Evolutionary conservation across 2,329 filamentous ascomycete genomes (phyloP), one percentile per base, ranked within the genome.

Genomic region (Fusarium sp.): DNA sequence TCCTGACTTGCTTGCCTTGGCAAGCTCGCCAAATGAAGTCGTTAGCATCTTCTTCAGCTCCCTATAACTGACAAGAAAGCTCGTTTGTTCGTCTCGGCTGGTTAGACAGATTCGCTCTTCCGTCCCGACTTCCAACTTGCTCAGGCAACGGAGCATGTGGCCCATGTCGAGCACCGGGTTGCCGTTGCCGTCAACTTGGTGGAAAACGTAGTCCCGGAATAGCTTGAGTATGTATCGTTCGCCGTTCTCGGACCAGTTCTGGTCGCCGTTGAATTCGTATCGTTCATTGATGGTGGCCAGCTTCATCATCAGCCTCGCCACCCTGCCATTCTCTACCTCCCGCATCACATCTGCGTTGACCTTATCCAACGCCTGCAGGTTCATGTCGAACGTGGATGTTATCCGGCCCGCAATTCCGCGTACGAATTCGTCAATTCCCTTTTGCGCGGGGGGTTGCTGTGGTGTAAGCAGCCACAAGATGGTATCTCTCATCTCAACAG

Each of bases 141-240:
- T 98, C 76, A 99, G 84, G 80, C 93, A 96, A 30, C 89, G 90
- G 54, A 99, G 83, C 73, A 98, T 94, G 84, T 98, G 95, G 4
- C 93, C 96, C 67, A 98, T 86, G 80, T 98, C 94, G 6, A 97
- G 87, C 2, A 95, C 92, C 0, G 97, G 93, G 63, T 94, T 93
- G 16, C 95, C 95, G 67, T 94, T 91, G 34, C 90, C 89, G 81
- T 98, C 95, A 14, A 98, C 95, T 80, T 97, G 95, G 82, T 99
- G 97, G 84, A 98, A 99, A 45, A 98, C 94, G 78, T 97, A 98
- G 83, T 99, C 97, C 59, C 97, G 91, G 87, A 98, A 98, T 10
- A 99, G 89, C 84, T 98, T 98, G 74, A 99, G 87, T 81, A 94
- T 93, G 82, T 98, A 98, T 32, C 95, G 91, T 78, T 98, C 95